Evolutionary conservation across 2,329 filamentous ascomycete genomes (phyloP).

Genomic region (Fusarium sterilihyphosum): DNA sequence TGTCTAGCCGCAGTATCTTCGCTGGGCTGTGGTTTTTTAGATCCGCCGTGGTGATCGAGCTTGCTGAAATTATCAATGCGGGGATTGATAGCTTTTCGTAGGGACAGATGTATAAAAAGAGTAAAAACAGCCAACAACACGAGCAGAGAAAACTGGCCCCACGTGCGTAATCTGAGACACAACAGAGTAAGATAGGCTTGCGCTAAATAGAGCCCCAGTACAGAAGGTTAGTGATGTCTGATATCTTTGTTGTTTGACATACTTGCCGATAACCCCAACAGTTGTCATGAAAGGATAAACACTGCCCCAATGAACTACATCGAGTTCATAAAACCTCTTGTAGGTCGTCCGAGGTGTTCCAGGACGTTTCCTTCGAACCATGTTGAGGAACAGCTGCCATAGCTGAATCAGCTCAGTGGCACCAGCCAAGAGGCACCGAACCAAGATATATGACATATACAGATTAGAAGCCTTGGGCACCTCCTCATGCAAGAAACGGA

Average conservation of each 20-base stretch:
- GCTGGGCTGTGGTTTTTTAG: fast-evolving
- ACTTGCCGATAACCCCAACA: background rate
- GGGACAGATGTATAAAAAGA: background rate
- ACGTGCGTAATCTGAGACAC: fast-evolving
- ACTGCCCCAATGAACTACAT: background rate
- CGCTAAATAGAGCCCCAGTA: background rate
- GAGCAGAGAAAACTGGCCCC: background rate
- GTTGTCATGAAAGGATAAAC: background rate
- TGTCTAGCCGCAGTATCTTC: background rate
- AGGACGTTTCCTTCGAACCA: fast-evolving
- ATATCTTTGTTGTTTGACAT: background rate
- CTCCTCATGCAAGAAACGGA: background rate
- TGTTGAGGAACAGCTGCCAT: background rate
- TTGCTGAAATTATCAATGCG: background rate
- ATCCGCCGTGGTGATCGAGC: fast-evolving
- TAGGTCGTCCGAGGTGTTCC: background rate
- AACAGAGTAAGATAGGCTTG: background rate
- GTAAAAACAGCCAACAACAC: fast-evolving
- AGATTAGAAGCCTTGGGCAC: background rate
- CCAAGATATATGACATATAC: background rate
- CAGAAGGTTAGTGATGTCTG: background rate
- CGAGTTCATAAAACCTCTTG: fast-evolving
- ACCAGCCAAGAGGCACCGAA: background rate
- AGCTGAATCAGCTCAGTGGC: background rate
- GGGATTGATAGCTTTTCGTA: background rate